Conservation (phyloP, 495 filamentous ascomycete genomes). For the Tuber brumale region DNA sequence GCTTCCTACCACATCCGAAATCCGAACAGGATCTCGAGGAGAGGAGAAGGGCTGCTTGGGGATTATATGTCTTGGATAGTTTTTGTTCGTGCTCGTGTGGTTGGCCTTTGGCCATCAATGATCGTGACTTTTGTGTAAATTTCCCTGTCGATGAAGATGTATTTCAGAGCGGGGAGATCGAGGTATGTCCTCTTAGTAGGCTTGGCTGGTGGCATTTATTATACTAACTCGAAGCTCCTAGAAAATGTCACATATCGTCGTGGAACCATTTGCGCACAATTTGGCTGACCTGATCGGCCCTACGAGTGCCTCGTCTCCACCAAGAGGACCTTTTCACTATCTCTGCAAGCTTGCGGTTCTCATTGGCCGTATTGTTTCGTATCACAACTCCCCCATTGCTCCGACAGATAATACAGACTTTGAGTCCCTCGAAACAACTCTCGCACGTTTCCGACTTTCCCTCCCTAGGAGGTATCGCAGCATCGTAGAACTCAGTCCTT, state of each 20-base stretch:
- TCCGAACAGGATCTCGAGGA: constrained; percentile 40
- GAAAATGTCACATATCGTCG: constrained; percentile 38
- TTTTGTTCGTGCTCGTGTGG: constrained; percentile 29
- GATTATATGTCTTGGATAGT: constrained; percentile 34
- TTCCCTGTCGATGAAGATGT: constrained; percentile 40
- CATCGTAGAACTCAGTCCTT: constrained; percentile 15
- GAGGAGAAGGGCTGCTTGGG: constrained; percentile 34
- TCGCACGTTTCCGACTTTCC: constrained; percentile 34
- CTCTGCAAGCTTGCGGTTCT: constrained; percentile 37
- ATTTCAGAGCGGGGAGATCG: constrained; percentile 39
- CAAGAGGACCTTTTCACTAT: constrained; percentile 35
- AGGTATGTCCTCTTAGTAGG: constrained; percentile 17
- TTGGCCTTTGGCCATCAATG: constrained; percentile 32
- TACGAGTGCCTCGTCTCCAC: constrained; percentile 3
- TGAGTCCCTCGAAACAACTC: constrained; percentile 31
- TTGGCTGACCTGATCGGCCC: constrained; percentile 29
- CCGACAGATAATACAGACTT: constrained; percentile 13
- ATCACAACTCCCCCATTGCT: constrained; percentile 20
- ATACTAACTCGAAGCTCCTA: constrained; percentile 10
- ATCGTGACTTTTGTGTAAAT: constrained; percentile 39
- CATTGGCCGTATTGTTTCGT: constrained; percentile 28
- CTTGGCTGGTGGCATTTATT: not conserved
- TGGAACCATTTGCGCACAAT: constrained; percentile 36
- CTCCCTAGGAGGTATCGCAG: constrained; percentile 33
- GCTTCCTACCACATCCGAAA: constrained; percentile 30